Evolutionary conservation across 257 asterid species (phyloP), one percentile per base, ranked within the genome.

Genomic region (Solanum dulcamara): DNA sequence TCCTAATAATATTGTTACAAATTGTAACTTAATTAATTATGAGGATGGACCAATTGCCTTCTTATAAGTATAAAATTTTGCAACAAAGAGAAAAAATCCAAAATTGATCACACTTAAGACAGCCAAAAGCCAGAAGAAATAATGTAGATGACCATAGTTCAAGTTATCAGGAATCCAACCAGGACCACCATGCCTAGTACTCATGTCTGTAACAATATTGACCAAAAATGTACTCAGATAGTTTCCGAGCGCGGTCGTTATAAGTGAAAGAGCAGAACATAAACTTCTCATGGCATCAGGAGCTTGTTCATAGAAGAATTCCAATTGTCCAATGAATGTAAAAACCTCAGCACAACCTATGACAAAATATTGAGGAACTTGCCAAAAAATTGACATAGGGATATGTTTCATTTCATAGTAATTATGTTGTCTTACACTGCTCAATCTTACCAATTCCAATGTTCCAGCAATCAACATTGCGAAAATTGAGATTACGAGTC

Each of bases 91-190:
- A 86, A 89, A 92, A 44, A 88, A 80, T 32, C 93, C 94, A 72
- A 93, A 85, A 88, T 92, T 93, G 2, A 88, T 33, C 42, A 90
- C 70, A 80, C 97, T 92, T 70, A 93, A n/a, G 62, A 77, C 88
- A 12, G 95, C 94, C 93, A 92, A 87, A 81, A 92, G 95, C 92
- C 92, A 92, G 91, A 91, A 92, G 87, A 93, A 93, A 37, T 88
- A 91, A 32, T 93, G 86, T 14, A 93, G 86, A 26, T 85, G 88
- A 11, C 95, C 97, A 85, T 91, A 90, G 81, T 92, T 93, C 83
- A 93, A 81, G 66, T 93, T 91, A 83, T 92, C 94, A 2, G 97
- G 92, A 11, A 93, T 91, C 97, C 97, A 93, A 5, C 97, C 97
- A 22, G 38, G 89, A 2, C 88, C 89, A 6, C 97, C 95, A 59